Conservation (phyloP, 495 filamentous ascomycete genomes). For the Parachaetomium inaequale region DNA sequence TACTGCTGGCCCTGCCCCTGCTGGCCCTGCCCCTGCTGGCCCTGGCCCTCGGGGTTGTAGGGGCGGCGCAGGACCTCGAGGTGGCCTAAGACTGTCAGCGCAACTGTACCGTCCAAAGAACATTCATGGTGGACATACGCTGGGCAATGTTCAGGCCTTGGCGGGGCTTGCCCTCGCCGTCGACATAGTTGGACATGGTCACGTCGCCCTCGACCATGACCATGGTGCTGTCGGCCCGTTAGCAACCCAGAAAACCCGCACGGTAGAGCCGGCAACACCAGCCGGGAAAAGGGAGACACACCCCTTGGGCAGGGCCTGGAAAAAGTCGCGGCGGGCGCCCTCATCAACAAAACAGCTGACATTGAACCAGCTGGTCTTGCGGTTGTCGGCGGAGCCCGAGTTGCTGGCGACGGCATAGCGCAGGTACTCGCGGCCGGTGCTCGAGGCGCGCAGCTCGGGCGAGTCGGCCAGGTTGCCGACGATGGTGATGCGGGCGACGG, state of each 20-base stretch:
- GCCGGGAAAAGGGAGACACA: constrained; percentile 40
- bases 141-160: constrained; percentile 62
- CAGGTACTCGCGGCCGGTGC: constrained; percentile 63
- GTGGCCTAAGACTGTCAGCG: constrained; percentile 38
- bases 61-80: constrained; percentile 50
- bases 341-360: constrained; percentile 60
- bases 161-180: constrained; percentile 59
- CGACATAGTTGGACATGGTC: constrained; percentile 56
- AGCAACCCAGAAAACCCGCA: neutral
- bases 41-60: constrained; percentile 12
- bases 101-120: neutral
- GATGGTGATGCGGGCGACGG: constrained; percentile 62
- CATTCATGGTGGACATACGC: constrained; percentile 55
- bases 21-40: neutral
- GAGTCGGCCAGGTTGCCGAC: constrained; percentile 68
- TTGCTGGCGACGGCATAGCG: constrained; percentile 62
- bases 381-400: constrained; percentile 56
- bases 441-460: constrained; percentile 65
- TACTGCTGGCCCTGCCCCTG: too few species aligned
- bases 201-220: constrained; percentile 74
- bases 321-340: constrained; percentile 59
- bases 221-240: constrained; percentile 49
- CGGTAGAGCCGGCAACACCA: neutral
- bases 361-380: constrained; percentile 72
- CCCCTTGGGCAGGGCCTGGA: constrained; percentile 72